phyloP scores from a whole-genome alignment of 2,329 filamentous ascomycete genomes.

The Epichloe typhina region DNA sequence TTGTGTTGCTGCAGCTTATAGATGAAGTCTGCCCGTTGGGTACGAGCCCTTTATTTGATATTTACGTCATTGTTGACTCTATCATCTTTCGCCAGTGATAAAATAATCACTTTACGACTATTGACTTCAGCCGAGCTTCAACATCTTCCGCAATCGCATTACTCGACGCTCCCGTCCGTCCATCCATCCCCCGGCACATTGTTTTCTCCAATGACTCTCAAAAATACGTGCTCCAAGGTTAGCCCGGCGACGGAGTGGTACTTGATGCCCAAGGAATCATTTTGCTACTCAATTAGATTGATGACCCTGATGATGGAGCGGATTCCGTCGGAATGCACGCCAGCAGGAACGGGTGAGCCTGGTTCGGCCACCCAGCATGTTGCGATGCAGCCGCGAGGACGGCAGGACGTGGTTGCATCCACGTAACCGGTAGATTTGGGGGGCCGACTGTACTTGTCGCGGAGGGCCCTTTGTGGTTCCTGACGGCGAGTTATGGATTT shows the following conservation, averaged over 20 bases:
- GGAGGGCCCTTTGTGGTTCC: conserved; percentile 44
- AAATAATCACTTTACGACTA: too few relatives aligned
- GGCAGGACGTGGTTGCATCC: conserved; percentile 37
- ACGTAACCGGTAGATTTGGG: conserved; percentile 38
- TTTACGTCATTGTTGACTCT: too few relatives aligned
- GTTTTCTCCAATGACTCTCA: conserved; percentile 52
- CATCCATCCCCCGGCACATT: conserved; percentile 16
- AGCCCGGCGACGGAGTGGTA: conserved; percentile 55
- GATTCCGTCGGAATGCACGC: background rate
- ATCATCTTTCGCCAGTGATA: too few relatives aligned
- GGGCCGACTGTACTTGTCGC: conserved; percentile 45
- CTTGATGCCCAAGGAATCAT: conserved; percentile 43
- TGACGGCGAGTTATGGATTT: conserved; percentile 42
- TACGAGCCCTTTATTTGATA: too few relatives aligned
- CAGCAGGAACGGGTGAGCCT: conserved; percentile 13
- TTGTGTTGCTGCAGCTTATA: too few relatives aligned
- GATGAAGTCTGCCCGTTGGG: too few relatives aligned
- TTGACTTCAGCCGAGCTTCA: background rate
- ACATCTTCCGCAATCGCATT: background rate
- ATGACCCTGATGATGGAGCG: conserved; percentile 19
- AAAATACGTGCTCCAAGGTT: conserved; percentile 57
- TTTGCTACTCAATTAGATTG: conserved; percentile 40
- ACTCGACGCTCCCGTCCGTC: background rate
- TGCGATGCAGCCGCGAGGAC: conserved; percentile 40
- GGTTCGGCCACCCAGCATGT: conserved; percentile 51